Base-by-base conservation (phyloP, 1,284 basidiomycete genomes). In the Cryptococcus deneoformans region DNA sequence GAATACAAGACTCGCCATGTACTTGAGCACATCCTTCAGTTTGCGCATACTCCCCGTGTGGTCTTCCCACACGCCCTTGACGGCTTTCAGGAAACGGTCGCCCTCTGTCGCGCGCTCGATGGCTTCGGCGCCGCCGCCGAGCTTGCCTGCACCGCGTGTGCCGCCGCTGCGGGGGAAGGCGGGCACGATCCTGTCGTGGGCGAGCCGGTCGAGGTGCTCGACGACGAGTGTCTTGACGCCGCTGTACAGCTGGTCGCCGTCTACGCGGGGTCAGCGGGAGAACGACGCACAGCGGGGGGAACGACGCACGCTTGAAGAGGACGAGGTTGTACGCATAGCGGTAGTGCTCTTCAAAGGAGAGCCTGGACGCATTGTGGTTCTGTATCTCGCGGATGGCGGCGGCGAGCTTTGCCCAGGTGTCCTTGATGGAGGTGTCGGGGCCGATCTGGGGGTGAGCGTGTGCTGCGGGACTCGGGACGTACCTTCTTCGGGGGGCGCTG, bases 321-420 rank as follows among this genome's bases (percentile, higher is more conserved):
- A 95, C 92, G 84, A 98, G 87, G 74, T 93, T 94, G 78, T 96
- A 96, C 20, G 88, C 92, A 73, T 90, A 92, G 46, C 93, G 85
- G 73, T 96, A 93, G 70, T 95, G 93, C 79, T 97, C 95, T 77
- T 99, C 96, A 71, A 94, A 99, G 12, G 92, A 96, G 36, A 99
- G 85, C 70, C 87, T 88, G 56, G 86, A 86, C 6, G 92, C 92
- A 77, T 96, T 91, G 79, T 96, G 92, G 67, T 92, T 89, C 76
- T 96, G 92, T 57, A 99, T 99, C 81, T 97, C 91, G 57, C 86
- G 84, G 66, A 99, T 94, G 64, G 97, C 97, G 40, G 60, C 58
- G 3, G 77, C 65, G 0, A 78, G 68, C 59, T 73, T 75, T 1
- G 63, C 58, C 74, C 75, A 78, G 29, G 72, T 76, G 52, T 77